Evolutionary conservation across 345 rosid genomes (phyloP).

Genomic region (Nasturtium officinale): DNA sequence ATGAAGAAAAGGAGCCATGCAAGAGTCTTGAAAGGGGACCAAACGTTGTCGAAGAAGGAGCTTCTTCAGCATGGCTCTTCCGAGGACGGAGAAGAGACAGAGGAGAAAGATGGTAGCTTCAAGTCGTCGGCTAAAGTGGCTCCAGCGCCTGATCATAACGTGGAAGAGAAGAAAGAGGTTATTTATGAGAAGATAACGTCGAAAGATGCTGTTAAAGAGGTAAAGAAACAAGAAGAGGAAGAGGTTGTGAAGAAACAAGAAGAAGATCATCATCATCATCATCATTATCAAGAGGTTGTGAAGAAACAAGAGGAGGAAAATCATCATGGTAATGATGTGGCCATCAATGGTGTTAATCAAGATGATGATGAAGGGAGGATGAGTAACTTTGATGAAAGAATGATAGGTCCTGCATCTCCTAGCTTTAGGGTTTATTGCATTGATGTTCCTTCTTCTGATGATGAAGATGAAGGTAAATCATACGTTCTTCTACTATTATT

Average conservation of each 20-base stretch:
- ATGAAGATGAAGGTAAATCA: constrained; percentile 35
- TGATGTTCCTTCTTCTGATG: constrained; percentile 25
- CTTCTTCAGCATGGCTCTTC: constrained; percentile 38
- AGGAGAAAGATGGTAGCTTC: constrained; percentile 26
- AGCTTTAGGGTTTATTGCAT: constrained; percentile 55
- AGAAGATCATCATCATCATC: neutral
- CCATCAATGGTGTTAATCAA: constrained; percentile 6
- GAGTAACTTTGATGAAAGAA: constrained; percentile 32
- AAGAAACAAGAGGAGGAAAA: constrained; percentile 12
- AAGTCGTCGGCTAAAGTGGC: constrained; percentile 42
- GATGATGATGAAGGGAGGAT: constrained; percentile 17
- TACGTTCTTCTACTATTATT: constrained; percentile 5
- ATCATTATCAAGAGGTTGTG: neutral
- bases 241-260: constrained; percentile 36
- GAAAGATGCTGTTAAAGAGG: constrained; percentile 12
- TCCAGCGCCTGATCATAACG: constrained; percentile 31
- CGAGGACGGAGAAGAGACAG: constrained; percentile 30
- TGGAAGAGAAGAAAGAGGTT: constrained; percentile 41
- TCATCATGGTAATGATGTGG: constrained; percentile 9
- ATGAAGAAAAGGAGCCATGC: constrained; percentile 43
- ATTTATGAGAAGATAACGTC: constrained; percentile 23
- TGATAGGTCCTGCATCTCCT: constrained; percentile 47
- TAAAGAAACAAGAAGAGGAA: constrained; percentile 24
- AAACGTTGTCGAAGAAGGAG: constrained; percentile 42
- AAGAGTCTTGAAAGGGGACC: constrained; percentile 41